A percentile compares a stretch with the other conserved stretches of the same genome.
Conservation (phyloP, 768 basidiomycete species). For the Lentinula guzmanii region DNA sequence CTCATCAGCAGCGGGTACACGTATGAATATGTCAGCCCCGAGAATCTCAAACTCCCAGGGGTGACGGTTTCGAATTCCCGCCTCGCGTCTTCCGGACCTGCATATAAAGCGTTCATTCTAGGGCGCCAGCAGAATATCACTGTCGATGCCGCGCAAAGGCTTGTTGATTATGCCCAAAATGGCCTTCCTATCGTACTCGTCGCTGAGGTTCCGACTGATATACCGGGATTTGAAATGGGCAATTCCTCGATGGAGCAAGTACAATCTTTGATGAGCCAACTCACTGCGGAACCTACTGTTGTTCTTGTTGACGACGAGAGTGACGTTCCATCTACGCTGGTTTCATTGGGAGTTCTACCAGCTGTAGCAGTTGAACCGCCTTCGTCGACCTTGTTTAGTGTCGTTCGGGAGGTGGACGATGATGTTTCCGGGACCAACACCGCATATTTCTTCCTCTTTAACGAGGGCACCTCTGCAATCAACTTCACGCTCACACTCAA, state of each 20-base stretch:
- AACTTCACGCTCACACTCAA: conserved; percentile 10
- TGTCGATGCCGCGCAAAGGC: conserved; percentile 10
- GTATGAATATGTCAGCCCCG: conserved; percentile 13
- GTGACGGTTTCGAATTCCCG: conserved; percentile 10
- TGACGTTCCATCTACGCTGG: conserved; percentile 6
- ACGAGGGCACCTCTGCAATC: conserved; percentile 5
- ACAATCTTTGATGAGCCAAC: conserved; percentile 10
- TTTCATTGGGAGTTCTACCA: conserved; percentile 10
- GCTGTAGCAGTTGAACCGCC: conserved; percentile 6
- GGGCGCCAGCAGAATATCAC: conserved; percentile 9
- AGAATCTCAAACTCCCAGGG: conserved; percentile 12
- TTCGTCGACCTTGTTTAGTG: conserved; percentile 4
- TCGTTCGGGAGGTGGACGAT: conserved; percentile 3
- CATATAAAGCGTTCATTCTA: conserved; percentile 12
- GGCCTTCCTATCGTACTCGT: conserved; percentile 10
- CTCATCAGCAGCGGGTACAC: conserved; percentile 9
- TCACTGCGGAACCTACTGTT: conserved; percentile 3
- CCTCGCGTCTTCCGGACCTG: conserved; percentile 9
- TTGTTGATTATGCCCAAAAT: conserved; percentile 9
- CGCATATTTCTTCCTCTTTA: conserved; percentile 11
- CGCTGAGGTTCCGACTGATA: conserved; percentile 9
- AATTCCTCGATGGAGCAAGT: conserved; percentile 9
- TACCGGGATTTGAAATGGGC: conserved; percentile 10
- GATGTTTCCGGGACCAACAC: neutral
- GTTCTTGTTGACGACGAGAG: conserved; percentile 7